Base-by-base conservation (phyloP, 1,284 basidiomycete species). In the Cerioporus squamosus region DNA sequence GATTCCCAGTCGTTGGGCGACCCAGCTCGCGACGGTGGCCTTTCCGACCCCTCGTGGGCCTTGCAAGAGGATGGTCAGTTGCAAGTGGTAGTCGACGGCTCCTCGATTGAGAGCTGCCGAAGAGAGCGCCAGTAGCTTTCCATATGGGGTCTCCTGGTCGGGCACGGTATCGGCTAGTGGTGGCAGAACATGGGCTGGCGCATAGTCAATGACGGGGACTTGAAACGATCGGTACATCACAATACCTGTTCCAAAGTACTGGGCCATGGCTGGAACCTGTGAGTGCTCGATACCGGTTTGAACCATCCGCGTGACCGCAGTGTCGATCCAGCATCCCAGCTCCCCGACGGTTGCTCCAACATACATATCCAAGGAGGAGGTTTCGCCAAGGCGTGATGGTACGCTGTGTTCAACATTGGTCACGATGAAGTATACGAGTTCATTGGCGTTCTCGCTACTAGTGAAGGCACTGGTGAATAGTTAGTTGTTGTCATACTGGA, bases 321-420 rank as follows among this genome's bases (percentile, higher is more conserved):
- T 77, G 68, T 98, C 93, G 14, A 97, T 81, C 82, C 92, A 93
- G 68, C 91, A 97, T 0, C 97, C 97, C 7, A 95, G 72, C 69
- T 93, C 86, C 8, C 92, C 92, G 8, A 81, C 70, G 0, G 80
- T 79, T 2, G 79, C 78, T 26, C 80, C 79, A 40, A 79, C 70
- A 63, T 84, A 82, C 31, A 79, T 64, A 66, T 86, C 83, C 36
- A 75, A 70, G 38, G 66, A 63, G 2, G 60, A 61, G 42, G 64
- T 64, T 36, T 71, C 65, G 24, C 71, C 71, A 38, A 70, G 65
- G 39, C 67, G 74, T n/a, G 74, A 63, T 38, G 83, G 64, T 23
- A 86, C 70, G 55, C 87, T 86, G 65, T 87, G 84, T 38, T 93
- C 86, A 22, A 98, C 75, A 53, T 90, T 85, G 9, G 92, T 91